phyloP scores from a whole-genome alignment of 345 rosid species.

The Eucalyptus viminalis region DNA sequence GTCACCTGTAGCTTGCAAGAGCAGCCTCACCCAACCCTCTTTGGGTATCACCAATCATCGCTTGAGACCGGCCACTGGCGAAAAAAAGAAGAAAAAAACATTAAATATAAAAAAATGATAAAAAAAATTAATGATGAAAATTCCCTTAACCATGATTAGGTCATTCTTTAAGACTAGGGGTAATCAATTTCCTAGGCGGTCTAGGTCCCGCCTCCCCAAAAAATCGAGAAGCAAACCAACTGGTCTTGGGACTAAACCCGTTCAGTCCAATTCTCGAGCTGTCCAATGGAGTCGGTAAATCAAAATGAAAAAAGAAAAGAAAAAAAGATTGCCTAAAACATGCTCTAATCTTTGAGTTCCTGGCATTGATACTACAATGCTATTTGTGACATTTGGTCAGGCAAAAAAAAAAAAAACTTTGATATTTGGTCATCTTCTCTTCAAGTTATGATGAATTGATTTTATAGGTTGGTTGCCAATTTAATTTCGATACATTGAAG shows the following conservation, averaged over 20 bases:
- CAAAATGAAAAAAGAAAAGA: too few species aligned
- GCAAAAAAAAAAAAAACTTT: too few species aligned
- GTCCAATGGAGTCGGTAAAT: too few species aligned
- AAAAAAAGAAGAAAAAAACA: too few species aligned
- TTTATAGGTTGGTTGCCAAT: neutral
- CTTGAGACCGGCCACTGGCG: accelerated
- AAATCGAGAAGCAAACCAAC: too few species aligned
- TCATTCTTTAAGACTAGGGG: neutral
- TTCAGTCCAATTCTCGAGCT: too few species aligned
- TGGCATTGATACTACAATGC: neutral
- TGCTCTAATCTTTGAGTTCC: neutral
- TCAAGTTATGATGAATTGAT: neutral
- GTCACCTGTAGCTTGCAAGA: neutral
- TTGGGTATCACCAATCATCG: neutral
- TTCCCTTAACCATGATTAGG: too few species aligned
- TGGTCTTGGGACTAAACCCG: accelerated
- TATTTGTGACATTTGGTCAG: neutral
- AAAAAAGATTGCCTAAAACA: too few species aligned
- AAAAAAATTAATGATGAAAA: neutral
- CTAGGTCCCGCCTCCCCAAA: too few species aligned
- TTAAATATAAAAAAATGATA: too few species aligned
- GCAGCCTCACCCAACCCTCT: neutral
- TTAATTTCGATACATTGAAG: neutral
- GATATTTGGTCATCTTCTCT: neutral
- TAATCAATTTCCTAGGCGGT: neutral